Evolutionary conservation across 805 yeast genomes (phyloP), one percentile per base, ranked within the genome.

Genomic region (Limtongozyma cylindracea): DNA sequence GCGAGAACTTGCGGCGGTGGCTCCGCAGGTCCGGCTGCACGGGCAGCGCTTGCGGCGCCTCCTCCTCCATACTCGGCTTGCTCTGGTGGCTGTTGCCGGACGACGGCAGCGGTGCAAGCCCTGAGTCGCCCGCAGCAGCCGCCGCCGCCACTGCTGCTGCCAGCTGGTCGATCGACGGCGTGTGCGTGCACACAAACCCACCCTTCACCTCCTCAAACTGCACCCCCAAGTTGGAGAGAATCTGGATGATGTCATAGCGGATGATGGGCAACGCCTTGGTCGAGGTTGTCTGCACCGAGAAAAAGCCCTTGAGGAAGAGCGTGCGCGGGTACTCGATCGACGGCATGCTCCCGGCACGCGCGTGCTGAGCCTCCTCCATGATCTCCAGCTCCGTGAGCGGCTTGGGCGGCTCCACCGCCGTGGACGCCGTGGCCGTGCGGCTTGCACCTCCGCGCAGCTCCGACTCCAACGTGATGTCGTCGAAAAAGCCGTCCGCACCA

Each of bases 321-420:
- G 92, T 82, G 46, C 72, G 72, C 27, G 94, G 92, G 38, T 67
- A 77, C 37, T 82, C 94, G 40, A 84, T 78, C 1, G 94, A 78
- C 13, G 91, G 92, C 94, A 82, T 80, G 10, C 72, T 47, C 24
- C 76, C 77, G 3, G 70, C 63, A 25, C 66, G 61, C 9, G 91
- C 80, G 27, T 48, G 32, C 23, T 49, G 41, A 35, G 45, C 47
- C 27, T 53, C 53, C 14, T 48, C 51, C 21, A 51, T 43, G 19
- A 52, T 50, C 27, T 49, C 41, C 7, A 43, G 49, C 24, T 52
- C 58, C 1, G 50, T 39, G 20, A 51, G 33, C 53, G 21, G 43
- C 29, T 12, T 37, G 44, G 13, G 37, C 36, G 12, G 29, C 10
- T 44, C 47, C 3, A 34, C 34, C 13, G 45, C 49, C n/a, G n/a